Evolutionary conservation across 192 early-diverging fungal genomes (phyloP).

Genomic region (Coemansia guatemalensis): DNA sequence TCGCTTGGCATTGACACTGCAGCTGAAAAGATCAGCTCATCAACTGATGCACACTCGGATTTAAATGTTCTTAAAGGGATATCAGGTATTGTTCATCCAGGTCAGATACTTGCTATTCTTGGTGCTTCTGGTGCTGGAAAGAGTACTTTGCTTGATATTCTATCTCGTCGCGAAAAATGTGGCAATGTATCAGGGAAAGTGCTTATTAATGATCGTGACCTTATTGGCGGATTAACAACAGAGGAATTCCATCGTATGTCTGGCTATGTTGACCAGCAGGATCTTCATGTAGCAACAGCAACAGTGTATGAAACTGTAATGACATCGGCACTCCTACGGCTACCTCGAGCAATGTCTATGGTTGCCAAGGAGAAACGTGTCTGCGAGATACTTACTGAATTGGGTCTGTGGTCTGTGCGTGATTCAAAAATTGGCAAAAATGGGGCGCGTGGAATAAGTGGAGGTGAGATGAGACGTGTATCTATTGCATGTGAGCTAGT

Average conservation of each 20-base stretch:
- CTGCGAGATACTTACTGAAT: constrained; percentile 71
- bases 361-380: constrained; percentile 65
- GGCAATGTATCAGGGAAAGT: constrained; percentile 71
- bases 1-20: neutral
- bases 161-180: constrained; percentile 73
- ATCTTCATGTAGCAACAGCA: constrained; percentile 76
- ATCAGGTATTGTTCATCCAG: constrained; percentile 73
- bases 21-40: neutral
- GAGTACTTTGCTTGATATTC: constrained; percentile 85
- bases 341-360: constrained; percentile 59
- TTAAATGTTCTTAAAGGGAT: constrained; percentile 61
- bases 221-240: constrained; percentile 57
- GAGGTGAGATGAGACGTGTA: constrained; percentile 91
- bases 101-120: constrained; percentile 91
- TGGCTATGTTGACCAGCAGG: constrained; percentile 91
- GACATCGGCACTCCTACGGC: constrained; percentile 82
- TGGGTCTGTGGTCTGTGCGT: constrained; percentile 79
- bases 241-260: constrained; percentile 66
- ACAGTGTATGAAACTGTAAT: constrained; percentile 88
- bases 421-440: constrained; percentile 74
- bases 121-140: constrained; percentile 93
- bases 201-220: constrained; percentile 71
- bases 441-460: constrained; percentile 77
- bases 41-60: neutral
- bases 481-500: constrained; percentile 94